Conservation (phyloP, 108 stramenopile genomes). For the Cyclotella sp. region DNA sequence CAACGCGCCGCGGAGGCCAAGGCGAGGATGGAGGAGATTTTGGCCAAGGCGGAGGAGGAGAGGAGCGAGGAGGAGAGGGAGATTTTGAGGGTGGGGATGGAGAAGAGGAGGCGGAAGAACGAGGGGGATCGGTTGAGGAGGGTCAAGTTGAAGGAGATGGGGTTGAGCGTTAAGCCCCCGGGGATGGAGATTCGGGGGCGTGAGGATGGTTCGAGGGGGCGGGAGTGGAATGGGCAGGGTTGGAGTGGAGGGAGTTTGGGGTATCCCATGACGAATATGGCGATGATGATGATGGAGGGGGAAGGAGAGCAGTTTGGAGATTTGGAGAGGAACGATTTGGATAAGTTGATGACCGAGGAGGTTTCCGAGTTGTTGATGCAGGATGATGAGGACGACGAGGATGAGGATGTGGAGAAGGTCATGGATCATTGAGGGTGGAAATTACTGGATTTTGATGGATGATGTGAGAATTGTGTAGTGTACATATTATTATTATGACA, state of each 20-base stretch:
- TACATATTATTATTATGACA: too few relatives aligned
- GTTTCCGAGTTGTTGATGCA: too few relatives aligned
- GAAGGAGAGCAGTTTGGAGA: too few relatives aligned
- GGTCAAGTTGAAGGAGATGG: slow-evolving; percentile 71
- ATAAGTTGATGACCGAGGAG: too few relatives aligned
- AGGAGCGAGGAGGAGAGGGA: slow-evolving; percentile 73
- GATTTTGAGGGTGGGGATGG: slow-evolving; percentile 58
- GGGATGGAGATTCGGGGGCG: slow-evolving; percentile 42
- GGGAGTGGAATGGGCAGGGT: background rate
- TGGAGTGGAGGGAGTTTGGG: background rate
- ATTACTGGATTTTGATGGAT: too few relatives aligned
- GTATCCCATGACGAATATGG: background rate
- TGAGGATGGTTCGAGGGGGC: background rate
- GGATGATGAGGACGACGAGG: too few relatives aligned
- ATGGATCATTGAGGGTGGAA: too few relatives aligned
- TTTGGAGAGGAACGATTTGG: too few relatives aligned
- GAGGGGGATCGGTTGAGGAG: slow-evolving; percentile 83
- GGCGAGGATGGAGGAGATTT: slow-evolving; percentile 70
- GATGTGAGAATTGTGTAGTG: too few relatives aligned
- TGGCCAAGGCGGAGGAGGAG: slow-evolving; percentile 70
- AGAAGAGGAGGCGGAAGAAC: slow-evolving; percentile 81
- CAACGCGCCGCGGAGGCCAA: slow-evolving; percentile 83
- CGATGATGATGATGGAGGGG: background rate
- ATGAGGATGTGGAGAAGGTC: too few relatives aligned
- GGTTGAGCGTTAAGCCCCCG: slow-evolving; percentile 55